These are phyloP conservation scores for Colletotrichum nymphaeae DNA, from an alignment of 2,329 filamentous ascomycete species.

Conservation along the genomic window DNA sequence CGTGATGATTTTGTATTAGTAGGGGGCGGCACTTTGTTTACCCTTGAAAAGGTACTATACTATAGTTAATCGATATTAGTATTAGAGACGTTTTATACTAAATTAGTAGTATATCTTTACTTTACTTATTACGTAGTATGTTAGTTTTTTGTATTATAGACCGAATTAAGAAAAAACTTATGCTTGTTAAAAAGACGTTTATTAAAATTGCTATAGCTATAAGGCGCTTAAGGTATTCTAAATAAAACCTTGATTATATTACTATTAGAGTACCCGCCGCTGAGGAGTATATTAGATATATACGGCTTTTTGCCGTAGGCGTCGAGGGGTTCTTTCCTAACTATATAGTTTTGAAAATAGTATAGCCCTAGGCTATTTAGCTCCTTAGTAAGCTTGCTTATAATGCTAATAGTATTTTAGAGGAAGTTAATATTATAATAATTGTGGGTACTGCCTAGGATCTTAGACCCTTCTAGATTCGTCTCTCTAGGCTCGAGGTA, in stretches of 20 bases:
- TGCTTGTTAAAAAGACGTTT: no score
- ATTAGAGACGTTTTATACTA: no score
- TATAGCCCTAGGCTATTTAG: background rate
- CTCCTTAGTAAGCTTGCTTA: background rate
- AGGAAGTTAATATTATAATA: slow-evolving; percentile 54
- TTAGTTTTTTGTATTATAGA: no score
- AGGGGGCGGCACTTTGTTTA: no score
- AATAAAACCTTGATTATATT: background rate
- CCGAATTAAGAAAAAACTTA: no score
- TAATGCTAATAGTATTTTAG: slow-evolving; percentile 48
- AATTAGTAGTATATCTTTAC: no score
- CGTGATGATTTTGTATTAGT: no score
- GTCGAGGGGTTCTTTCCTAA: background rate
- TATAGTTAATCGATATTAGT: no score
- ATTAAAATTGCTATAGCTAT: background rate
- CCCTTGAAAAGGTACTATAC: no score
- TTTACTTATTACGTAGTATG: no score
- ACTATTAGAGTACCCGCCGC: background rate
- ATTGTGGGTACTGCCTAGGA: slow-evolving; percentile 51
- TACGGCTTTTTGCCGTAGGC: background rate
- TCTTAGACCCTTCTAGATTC: slow-evolving; percentile 44
- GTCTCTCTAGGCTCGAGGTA: no score
- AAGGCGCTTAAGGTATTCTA: background rate
- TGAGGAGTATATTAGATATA: background rate
- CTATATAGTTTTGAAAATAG: background rate